Base-by-base conservation (phyloP, 768 basidiomycete genomes). In the Macrocybe gigantea region DNA sequence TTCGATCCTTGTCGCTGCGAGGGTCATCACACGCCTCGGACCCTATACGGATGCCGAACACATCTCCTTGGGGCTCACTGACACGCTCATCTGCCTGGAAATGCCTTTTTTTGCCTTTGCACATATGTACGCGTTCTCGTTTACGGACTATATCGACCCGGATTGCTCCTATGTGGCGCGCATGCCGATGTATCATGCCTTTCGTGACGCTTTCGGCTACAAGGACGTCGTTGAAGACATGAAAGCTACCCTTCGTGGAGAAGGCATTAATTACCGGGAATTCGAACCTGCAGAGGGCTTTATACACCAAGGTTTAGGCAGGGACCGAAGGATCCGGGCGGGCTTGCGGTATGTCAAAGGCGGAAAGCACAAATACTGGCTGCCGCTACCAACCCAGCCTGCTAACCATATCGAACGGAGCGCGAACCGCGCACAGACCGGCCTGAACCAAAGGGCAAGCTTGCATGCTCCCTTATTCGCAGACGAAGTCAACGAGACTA, bases 61-160 rank as follows among this genome's bases (percentile, higher is more conserved):
- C 63, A 91, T 98, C 60, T 93, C 93, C 1, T 74, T 95, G 15
- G 89, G 89, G 5, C 77, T 95, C 52, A 90, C 85, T 11, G 95
- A 99, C 64, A 82, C 85, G 6, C 75, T 98, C 49, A 91, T 97
- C 57, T 96, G 93, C 68, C 68, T 93, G 52, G 95, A 99, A 68
- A 97, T 99, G 95, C 95, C 96, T 0, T 67, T 98, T 50, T 98
- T 98, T 60, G 95, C 96, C 2, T 72, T 96, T 45, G 88, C 93
- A 5, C 96, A 99, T 68, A 82, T 88, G 70, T 97, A 86, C 59
- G 96, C 96, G 30, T 99, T 99, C 65, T 85, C 89, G 12, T 82
- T 90, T 58, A 85, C 75, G 44, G 93, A 96, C 66, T 97, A 88
- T 64, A 78, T 93, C 50, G 86, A 70, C 63, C 68, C 54, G 45